Conservation (phyloP, 169 alveolate genomes). For the Plasmodium gonderi region DNA sequence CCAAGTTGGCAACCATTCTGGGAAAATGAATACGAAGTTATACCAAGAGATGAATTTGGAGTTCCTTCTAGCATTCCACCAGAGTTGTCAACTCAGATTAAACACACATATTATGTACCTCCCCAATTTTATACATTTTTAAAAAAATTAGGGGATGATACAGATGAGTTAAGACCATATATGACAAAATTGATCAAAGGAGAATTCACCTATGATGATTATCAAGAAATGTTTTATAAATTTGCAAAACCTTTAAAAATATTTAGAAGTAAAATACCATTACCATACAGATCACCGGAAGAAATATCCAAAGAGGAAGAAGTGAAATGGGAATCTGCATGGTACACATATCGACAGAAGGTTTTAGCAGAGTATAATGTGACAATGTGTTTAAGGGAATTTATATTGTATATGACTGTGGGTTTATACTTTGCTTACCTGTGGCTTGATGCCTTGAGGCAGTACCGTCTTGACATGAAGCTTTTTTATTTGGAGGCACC, state of each 20-base stretch:
- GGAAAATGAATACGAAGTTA: constrained; percentile 82
- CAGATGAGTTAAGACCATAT: constrained; percentile 90
- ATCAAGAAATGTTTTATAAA: constrained; percentile 92
- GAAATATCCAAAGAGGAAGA: constrained; percentile 83
- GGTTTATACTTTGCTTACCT: constrained; percentile 85
- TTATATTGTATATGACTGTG: constrained; percentile 83
- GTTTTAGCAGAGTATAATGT: constrained; percentile 88
- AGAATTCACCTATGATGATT: constrained; percentile 89
- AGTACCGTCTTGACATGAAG: constrained; percentile 89
- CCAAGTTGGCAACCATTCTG: constrained; percentile 86
- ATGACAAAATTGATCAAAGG: constrained; percentile 87
- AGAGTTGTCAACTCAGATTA: constrained; percentile 81
- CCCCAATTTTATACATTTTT: constrained; percentile 92
- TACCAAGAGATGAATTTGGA: constrained; percentile 86
- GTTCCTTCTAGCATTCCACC: constrained; percentile 85
- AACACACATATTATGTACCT: constrained; percentile 88
- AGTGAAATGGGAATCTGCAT: constrained; percentile 89
- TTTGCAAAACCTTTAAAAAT: constrained; percentile 91
- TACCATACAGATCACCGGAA: constrained; percentile 89
- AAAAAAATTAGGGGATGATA: constrained; percentile 92
- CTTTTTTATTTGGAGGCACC: constrained; percentile 92
- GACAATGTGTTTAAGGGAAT: constrained; percentile 83
- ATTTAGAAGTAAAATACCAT: constrained; percentile 88
- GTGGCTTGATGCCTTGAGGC: constrained; percentile 83
- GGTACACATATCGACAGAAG: constrained; percentile 90